These are phyloP conservation scores for Pochonia chlamydosporia DNA, from an alignment of 2,329 filamentous ascomycete species.

Conservation along the genomic window DNA sequence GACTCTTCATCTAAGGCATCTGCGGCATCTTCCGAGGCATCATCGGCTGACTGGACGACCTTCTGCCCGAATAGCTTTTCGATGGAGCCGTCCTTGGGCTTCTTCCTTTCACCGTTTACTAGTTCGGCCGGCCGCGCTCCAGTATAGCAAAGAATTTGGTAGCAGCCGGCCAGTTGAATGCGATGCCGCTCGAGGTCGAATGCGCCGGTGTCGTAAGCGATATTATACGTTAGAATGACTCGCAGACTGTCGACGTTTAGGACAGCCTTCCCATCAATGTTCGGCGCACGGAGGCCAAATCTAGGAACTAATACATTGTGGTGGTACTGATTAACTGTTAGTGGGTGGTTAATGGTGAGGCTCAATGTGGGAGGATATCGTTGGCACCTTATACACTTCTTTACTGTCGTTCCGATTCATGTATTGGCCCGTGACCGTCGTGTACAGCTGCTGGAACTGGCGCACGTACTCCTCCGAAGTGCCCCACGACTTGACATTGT, in stretches of 20 bases:
- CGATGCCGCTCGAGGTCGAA: slow-evolving; percentile 18
- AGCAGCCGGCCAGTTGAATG: slow-evolving; percentile 18
- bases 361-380: too few species aligned
- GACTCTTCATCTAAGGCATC: slow-evolving; percentile 15
- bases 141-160: slow-evolving; percentile 22
- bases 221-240: slow-evolving; percentile 22
- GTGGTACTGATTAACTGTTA: slow-evolving; percentile 14
- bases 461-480: slow-evolving; percentile 18
- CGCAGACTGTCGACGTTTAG: slow-evolving; percentile 15
- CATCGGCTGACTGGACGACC: slow-evolving; percentile 10
- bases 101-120: slow-evolving; percentile 20
- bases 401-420: slow-evolving; percentile 18
- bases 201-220: slow-evolving; percentile 19
- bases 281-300: slow-evolving; percentile 17
- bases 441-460: slow-evolving; percentile 22
- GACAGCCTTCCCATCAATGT: slow-evolving; percentile 19
- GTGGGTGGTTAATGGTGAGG: too few species aligned
- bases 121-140: slow-evolving; percentile 22
- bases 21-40: too few species aligned
- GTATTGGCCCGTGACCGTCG: slow-evolving; percentile 15
- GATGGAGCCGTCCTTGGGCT: slow-evolving; percentile 17
- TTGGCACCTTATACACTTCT: slow-evolving; percentile 20
- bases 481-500: slow-evolving; percentile 18
- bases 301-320: slow-evolving; percentile 13
- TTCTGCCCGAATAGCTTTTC: slow-evolving; percentile 21